Conservation (phyloP, 345 rosid genomes). For the Gossypium ekmanianum region DNA sequence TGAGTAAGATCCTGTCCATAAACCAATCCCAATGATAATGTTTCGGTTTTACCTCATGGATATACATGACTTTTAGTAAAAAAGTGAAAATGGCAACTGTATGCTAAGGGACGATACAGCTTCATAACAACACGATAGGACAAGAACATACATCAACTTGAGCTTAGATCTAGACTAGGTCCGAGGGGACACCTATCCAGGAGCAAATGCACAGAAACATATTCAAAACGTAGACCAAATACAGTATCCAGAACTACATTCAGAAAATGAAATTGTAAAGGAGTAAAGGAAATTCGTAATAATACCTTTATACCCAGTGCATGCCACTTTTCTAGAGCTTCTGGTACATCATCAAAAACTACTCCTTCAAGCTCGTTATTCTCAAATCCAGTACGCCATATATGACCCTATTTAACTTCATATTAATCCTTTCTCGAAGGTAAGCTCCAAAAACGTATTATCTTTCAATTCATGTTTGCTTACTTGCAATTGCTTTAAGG, state of each 20-base stretch:
- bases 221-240: neutral
- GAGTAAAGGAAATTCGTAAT: neutral
- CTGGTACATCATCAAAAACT: slow-evolving; percentile 82
- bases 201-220: neutral
- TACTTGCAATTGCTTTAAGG: slow-evolving; percentile 95
- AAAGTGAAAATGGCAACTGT: neutral
- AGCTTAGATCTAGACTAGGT: neutral
- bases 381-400: slow-evolving; percentile 89
- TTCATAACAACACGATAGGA: neutral
- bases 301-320: slow-evolving; percentile 69
- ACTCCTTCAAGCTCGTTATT: slow-evolving; percentile 71
- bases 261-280: neutral
- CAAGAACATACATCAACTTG: neutral
- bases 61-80: neutral
- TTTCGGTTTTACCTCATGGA: neutral
- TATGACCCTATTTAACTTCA: slow-evolving; percentile 65
- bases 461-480: slow-evolving; percentile 16
- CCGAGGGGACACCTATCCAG: neutral
- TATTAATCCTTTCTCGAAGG: slow-evolving; percentile 6
- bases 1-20: neutral
- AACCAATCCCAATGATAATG: neutral
- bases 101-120: neutral
- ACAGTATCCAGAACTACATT: neutral
- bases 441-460: neutral
- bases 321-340: slow-evolving; percentile 84